Base-by-base conservation (phyloP, 345 rosid species). In the Xanthoceras sorbifolium region DNA sequence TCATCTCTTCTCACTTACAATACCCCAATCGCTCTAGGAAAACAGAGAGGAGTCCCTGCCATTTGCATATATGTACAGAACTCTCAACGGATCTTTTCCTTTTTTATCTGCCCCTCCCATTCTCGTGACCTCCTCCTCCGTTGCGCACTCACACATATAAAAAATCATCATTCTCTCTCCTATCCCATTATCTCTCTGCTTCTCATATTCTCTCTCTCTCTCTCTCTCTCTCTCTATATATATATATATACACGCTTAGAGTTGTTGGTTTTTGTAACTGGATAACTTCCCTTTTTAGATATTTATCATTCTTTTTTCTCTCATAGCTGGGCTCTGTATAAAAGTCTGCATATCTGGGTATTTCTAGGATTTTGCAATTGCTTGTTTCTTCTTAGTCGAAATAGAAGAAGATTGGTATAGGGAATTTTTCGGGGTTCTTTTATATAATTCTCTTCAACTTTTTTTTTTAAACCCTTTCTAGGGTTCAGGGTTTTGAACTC, bases 401-500 rank as follows among this genome's bases (percentile, higher is more conserved):
- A 2, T 14, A 2, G 29, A 14, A 6, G 28, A 8, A 42, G 28
- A 0, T 29, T 55, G 36, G 48, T 23, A 15, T n/a, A 54, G 50
- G 71, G 38, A n/a, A n/a, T 36, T 59, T 57, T 31, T 67, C 2
- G 68, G 61, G 64, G 64, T 4, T 55, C 42, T 72, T 57, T 26
- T 12, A 50, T 69, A 17, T 61, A 12, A 22, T 25, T 42, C 12
- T 34, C 0, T 26, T 26, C 3, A 20, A 23, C 46, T 28, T 70
- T 77, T 40, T 29, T 44, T 69, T 68, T 32, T 42, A 44, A 63
- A 32, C 71, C 12, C 60, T 64, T 77, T 77, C 34, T 25, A 42
- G 86, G 91, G 89, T 89, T 92, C 84, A 85, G 87, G 89, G 90
- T 84, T 82, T 85, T 83, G 66, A 54, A 15, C 44, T 20, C 22